Base-by-base conservation (phyloP, 331 rosid genomes). In the Quercus phellos region DNA sequence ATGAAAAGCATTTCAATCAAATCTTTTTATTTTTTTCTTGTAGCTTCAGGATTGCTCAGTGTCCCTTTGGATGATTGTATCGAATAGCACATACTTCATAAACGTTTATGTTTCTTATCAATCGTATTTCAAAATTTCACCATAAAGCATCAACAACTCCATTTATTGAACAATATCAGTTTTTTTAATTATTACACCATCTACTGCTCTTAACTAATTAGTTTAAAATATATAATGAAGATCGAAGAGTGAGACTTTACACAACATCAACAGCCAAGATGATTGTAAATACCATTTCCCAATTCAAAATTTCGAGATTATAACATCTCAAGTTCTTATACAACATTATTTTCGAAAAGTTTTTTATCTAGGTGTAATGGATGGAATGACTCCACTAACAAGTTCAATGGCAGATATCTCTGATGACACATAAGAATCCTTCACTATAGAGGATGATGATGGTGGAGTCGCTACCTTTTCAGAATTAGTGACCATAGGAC, bases 391-490 rank as follows among this genome's bases (percentile, higher is more conserved):
- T 77, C 91, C 96, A 84, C 99, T 95, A 43, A 86, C 89, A 73
- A 95, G 99, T 80, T 89, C 87, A 80, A 97, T 91, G 70, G 97
- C 91, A 2, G 96, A 95, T 54, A 85, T 88, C 51, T 95, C 97
- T 4, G 81, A 78, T 9, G 94, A 89, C 72, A 87, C 32, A 60
- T 74, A 93, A 74, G 88, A 79, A 85, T 89, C 85, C 75, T 67
- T 85, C 60, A 77, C 68, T 18, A 70, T 32, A 19, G 86, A 75
- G 27, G 94, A 85, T 14, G 99, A 93, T 56, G 97, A 84, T 77
- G 92, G 81, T 35, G 85, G 53, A 34, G 82, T 81, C 30, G 18
- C 24, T 9, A 56, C 72, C 83, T 89, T 95, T 76, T 77, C 84
- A 21, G 86, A 73, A 77, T 86, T 85, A 34, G 75, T 29, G 46